phyloP scores from a whole-genome alignment of 2,329 filamentous ascomycete genomes.

The Apiospora hydei region DNA sequence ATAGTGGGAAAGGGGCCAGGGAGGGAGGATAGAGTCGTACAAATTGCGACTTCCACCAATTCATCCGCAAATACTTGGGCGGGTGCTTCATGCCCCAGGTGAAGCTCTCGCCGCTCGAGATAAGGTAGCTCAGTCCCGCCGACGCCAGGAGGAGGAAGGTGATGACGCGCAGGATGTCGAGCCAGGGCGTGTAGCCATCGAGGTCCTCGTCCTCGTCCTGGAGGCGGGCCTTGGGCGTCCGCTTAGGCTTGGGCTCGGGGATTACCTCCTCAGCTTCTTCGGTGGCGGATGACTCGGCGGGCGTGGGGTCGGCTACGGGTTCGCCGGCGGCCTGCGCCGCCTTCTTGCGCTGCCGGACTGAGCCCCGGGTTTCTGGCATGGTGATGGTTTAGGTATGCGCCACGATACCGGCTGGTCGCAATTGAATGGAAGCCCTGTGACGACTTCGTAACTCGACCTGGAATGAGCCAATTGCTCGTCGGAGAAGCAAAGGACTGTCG shows the following conservation, averaged over 20 bases:
- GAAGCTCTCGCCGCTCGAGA: conserved; percentile 73
- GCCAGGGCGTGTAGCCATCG: conserved; percentile 60
- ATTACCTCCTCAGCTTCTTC: conserved; percentile 32
- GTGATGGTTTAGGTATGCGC: neutral
- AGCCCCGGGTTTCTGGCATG: conserved; percentile 35
- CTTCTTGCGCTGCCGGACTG: conserved; percentile 55
- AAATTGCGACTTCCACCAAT: conserved; percentile 66
- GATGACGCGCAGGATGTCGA: conserved; percentile 75
- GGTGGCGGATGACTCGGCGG: conserved; percentile 36
- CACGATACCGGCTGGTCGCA: neutral
- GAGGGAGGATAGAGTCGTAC: conserved; percentile 51
- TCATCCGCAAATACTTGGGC: conserved; percentile 66
- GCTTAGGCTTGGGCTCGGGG: conserved; percentile 37
- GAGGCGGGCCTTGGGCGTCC: conserved; percentile 36
- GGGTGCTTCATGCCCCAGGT: conserved; percentile 70
- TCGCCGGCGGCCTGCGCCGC: conserved; percentile 32
- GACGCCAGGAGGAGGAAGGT: conserved; percentile 72
- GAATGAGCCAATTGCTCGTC: neutral
- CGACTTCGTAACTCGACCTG: neutral
- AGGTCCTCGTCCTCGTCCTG: conserved; percentile 68
- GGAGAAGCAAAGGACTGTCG: neutral
- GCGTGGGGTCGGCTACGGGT: conserved; percentile 22
- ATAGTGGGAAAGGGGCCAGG: neutral
- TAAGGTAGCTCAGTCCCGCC: conserved; percentile 76
- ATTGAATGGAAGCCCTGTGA: neutral